Evolutionary conservation across 2,329 filamentous ascomycete genomes (phyloP), one percentile per base, ranked within the genome.

Genomic region (Fusarium sp.): DNA sequence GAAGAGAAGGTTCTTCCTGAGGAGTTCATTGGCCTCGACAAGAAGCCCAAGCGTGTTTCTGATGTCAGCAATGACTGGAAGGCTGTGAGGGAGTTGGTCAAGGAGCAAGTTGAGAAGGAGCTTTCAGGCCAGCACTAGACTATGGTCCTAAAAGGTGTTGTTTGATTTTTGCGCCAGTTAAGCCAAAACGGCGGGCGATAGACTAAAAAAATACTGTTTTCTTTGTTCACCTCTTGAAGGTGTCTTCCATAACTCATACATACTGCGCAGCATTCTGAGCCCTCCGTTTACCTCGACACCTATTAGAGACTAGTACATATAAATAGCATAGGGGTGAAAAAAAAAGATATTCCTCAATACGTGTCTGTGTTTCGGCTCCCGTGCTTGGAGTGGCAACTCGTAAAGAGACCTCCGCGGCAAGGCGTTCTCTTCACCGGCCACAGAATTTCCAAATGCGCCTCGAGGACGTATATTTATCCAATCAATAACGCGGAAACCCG

Each of bases 11-110:
- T 98, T 1, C 87, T 97, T 63, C 96, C 96, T 0, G 82, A 88
- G 66, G 94, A 98, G 83, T 96, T 98, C 79, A 84, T 92, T 36
- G 96, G 93, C 0, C 84, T 98, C 1, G 92, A 95, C 79, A 84
- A 91, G 78, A 91, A 92, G 84, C 92, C 95, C 81, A 93, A 89
- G 83, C 88, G 94, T 56, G 91, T 97, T 16, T 91, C 88, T 6
- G 86, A 88, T 46, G 91, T 95, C 22, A 89, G 89, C 46, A 92
- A 90, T 71, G 90, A 91, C 56, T 96, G 94, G 92, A 85, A 93
- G 81, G 90, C 88, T 24, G 93, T 98, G 20, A 87, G 94, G 71
- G 90, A 92, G 77, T 88, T 97, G 72, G 91, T 98, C 6, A 90
- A 92, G 81, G 87, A 88, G 70, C 91, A 95, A 81, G 93, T 97